phyloP scores from a whole-genome alignment of 192 early-diverging fungal genomes.

The Linnemannia schmuckeri region DNA sequence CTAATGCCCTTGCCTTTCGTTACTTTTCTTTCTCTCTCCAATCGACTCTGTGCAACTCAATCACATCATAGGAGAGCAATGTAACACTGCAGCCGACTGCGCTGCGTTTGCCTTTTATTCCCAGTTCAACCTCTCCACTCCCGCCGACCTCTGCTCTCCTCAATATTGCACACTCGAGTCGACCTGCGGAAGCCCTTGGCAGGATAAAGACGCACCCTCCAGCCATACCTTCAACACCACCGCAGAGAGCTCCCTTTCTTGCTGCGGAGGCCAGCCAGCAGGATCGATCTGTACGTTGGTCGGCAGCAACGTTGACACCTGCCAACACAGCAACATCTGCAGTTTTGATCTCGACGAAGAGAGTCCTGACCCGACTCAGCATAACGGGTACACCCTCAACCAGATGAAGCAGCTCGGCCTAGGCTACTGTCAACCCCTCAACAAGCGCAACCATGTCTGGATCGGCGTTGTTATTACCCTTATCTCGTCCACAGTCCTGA shows the following conservation, averaged over 20 bases:
- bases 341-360: conserved; percentile 34
- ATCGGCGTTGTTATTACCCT: conserved; percentile 81
- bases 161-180: conserved; percentile 72
- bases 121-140: conserved; percentile 41
- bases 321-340: conserved; percentile 57
- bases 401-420: conserved; percentile 46
- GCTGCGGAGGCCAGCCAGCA: conserved; percentile 66
- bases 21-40: conserved; percentile 7
- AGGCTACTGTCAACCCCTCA: conserved; percentile 61
- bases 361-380: conserved; percentile 3
- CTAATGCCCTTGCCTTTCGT: not conserved
- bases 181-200: conserved; percentile 73
- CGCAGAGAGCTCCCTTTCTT: conserved; percentile 51
- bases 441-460: conserved; percentile 71
- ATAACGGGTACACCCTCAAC: conserved; percentile 15
- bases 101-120: conserved; percentile 61
- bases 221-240: conserved; percentile 42
- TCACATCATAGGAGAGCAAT: conserved; percentile 57
- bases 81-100: conserved; percentile 64
- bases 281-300: conserved; percentile 61
- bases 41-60: not conserved
- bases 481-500: conserved; percentile 74
- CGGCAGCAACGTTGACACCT: conserved; percentile 63
- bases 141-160: conserved; percentile 60
- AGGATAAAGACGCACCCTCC: conserved; percentile 60